phyloP scores from a whole-genome alignment of 495 filamentous ascomycete species.

The Penicillium goetzii region DNA sequence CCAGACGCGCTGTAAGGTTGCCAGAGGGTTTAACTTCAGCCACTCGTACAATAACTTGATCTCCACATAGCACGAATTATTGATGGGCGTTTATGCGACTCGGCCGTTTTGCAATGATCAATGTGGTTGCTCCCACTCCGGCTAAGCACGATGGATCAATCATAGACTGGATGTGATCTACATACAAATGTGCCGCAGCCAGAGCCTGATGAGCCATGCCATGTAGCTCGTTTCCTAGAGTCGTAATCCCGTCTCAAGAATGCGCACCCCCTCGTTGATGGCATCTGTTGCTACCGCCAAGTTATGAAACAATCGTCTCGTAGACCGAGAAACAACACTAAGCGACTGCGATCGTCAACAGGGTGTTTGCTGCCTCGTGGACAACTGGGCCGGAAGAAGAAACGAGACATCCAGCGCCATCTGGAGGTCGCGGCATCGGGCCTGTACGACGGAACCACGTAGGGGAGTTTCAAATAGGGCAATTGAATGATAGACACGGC shows the following conservation, averaged over 20 bases:
- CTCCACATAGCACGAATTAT: slow-evolving; percentile 4
- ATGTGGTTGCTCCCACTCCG: slow-evolving; percentile 7
- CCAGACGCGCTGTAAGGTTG: slow-evolving; percentile 22
- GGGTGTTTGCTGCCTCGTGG: slow-evolving; percentile 20
- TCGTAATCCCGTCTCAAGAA: slow-evolving; percentile 12
- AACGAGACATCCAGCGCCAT: slow-evolving; percentile 16
- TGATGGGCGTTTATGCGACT: slow-evolving; percentile 26
- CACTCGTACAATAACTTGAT: slow-evolving; percentile 10
- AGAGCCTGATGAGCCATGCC: slow-evolving; percentile 9
- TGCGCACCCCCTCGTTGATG: slow-evolving; percentile 14
- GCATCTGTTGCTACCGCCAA: neutral
- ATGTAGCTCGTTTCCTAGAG: slow-evolving; percentile 11
- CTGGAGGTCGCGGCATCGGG: slow-evolving; percentile 10
- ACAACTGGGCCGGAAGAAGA: slow-evolving; percentile 7
- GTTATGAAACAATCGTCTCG: neutral
- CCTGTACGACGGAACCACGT: slow-evolving; percentile 29
- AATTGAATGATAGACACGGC: slow-evolving; percentile 25
- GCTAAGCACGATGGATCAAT: slow-evolving; percentile 11
- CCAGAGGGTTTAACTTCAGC: slow-evolving; percentile 23
- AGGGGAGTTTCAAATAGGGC: slow-evolving; percentile 27
- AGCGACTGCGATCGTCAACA: slow-evolving; percentile 3
- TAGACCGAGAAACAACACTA: neutral
- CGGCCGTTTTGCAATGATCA: slow-evolving; percentile 29
- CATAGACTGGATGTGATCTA: slow-evolving; percentile 9
- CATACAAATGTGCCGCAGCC: neutral